Conservation (phyloP, 805 yeast genomes). For the Blastobotrys peoriensis region DNA sequence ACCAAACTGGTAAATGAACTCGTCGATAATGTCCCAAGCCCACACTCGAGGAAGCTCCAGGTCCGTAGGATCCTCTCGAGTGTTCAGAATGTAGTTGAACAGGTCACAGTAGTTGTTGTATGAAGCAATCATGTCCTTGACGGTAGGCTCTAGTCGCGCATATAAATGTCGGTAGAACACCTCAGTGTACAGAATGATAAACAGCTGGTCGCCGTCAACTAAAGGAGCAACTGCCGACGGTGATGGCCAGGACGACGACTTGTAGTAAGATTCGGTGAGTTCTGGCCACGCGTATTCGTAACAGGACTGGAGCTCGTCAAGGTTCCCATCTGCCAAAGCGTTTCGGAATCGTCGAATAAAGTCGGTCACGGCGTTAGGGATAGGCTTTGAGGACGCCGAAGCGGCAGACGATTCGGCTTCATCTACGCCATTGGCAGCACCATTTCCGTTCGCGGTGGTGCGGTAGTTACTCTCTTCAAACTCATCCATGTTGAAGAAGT, state of each 20-base stretch:
- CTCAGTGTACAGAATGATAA: conserved; percentile 42
- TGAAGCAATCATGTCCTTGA: conserved; percentile 42
- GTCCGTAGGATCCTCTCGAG: conserved; percentile 36
- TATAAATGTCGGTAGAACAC: conserved; percentile 46
- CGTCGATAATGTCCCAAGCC: conserved; percentile 50
- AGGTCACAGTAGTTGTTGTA: conserved; percentile 45
- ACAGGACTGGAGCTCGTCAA: conserved; percentile 38
- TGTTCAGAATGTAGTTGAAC: conserved; percentile 41
- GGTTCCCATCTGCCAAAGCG: conserved; percentile 37
- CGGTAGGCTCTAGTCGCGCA: conserved; percentile 38
- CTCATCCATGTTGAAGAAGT: no score
- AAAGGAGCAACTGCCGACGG: conserved; percentile 38
- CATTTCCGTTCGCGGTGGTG: no score
- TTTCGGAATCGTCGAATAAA: conserved; percentile 41
- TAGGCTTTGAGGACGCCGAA: conserved; percentile 20
- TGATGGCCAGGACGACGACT: conserved; percentile 41
- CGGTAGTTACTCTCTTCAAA: background rate
- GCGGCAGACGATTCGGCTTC: conserved; percentile 8
- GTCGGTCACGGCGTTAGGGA: conserved; percentile 41
- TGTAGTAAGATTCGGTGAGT: conserved; percentile 40
- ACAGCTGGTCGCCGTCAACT: conserved; percentile 40
- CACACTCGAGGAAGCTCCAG: conserved; percentile 44
- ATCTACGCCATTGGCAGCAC: conserved; percentile 20
- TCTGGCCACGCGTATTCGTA: conserved; percentile 42
- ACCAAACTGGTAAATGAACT: conserved; percentile 47